Conservation (phyloP, 2,329 filamentous ascomycete genomes). For the Camptophora hylomeconis region DNA sequence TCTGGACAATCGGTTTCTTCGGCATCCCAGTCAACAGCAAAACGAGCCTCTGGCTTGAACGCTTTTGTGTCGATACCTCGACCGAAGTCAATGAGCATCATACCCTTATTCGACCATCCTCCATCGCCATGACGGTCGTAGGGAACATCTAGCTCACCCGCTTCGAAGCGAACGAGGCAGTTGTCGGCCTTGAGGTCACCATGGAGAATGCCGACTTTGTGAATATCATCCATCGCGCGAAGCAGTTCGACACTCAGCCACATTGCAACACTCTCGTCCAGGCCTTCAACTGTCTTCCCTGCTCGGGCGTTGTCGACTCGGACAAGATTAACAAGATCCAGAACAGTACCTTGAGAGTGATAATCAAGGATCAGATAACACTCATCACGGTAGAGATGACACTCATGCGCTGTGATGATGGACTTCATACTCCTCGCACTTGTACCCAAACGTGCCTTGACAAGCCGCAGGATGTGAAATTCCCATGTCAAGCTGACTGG, state of each 20-base stretch:
- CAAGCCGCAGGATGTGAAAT: slow-evolving; percentile 84
- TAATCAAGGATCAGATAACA: slow-evolving; percentile 81
- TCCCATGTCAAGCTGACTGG: slow-evolving; percentile 61
- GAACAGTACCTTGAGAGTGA: slow-evolving; percentile 75
- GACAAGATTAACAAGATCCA: slow-evolving; percentile 88
- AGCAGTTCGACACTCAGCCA: slow-evolving; percentile 89
- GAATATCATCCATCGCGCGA: slow-evolving; percentile 76
- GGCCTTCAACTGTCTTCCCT: slow-evolving; percentile 31
- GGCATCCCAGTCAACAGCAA: slow-evolving; percentile 93
- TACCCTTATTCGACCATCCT: slow-evolving; percentile 68
- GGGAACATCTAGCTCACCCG: slow-evolving; percentile 32
- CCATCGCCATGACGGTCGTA: slow-evolving; percentile 62
- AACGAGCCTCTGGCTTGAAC: slow-evolving; percentile 64
- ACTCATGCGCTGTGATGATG: slow-evolving; percentile 70
- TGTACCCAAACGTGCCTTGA: slow-evolving; percentile 58
- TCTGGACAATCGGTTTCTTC: slow-evolving; percentile 80
- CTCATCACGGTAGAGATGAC: slow-evolving; percentile 85
- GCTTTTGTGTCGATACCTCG: slow-evolving; percentile 84
- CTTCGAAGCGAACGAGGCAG: slow-evolving; percentile 64
- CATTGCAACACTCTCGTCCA: slow-evolving; percentile 89
- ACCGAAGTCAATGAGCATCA: slow-evolving; percentile 88
- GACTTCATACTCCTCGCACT: slow-evolving; percentile 58
- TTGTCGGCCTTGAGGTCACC: slow-evolving; percentile 95
- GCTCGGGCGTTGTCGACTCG: slow-evolving; percentile 49
- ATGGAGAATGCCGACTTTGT: slow-evolving; percentile 67